These are phyloP conservation scores for Nidula niveotomentosa DNA, from an alignment of 1,284 basidiomycete species.

Conservation along the genomic window DNA sequence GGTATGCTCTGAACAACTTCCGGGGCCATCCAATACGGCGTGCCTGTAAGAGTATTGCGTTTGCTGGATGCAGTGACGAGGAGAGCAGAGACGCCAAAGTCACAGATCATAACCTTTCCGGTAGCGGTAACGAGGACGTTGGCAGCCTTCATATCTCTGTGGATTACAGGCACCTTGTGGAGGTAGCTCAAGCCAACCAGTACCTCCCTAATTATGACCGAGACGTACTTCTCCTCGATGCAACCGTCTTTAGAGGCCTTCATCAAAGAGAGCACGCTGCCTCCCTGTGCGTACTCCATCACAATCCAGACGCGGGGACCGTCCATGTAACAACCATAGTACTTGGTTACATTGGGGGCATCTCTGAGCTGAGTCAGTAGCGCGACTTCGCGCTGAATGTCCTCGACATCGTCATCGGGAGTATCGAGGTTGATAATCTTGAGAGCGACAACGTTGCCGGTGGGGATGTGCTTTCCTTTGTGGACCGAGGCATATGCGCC, in stretches of 20 bases:
- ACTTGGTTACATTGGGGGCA: constrained; percentile 90
- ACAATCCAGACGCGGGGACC: constrained; percentile 98
- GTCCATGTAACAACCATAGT: constrained; percentile 95
- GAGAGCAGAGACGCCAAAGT: constrained; percentile 96
- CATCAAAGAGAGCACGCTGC: constrained; percentile 91
- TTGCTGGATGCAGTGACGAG: constrained; percentile 87
- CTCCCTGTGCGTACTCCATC: constrained; percentile 98
- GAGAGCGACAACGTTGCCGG: constrained; percentile 88
- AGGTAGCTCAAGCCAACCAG: constrained; percentile 85
- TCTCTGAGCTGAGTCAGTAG: constrained; percentile 89
- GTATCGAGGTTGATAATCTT: constrained; percentile 99
- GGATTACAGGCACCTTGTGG: constrained; percentile 93
- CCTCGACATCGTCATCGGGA: constrained; percentile 93
- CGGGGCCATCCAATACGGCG: constrained; percentile 99
- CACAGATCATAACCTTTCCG: constrained; percentile 91
- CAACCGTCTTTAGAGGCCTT: constrained; percentile 80
- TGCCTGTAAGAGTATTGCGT: constrained; percentile 93
- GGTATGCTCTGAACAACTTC: constrained; percentile 91
- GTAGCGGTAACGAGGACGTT: constrained; percentile 89
- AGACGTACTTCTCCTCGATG: constrained; percentile 89
- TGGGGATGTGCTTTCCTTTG: constrained; percentile 83
- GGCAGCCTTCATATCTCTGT: constrained; percentile 96
- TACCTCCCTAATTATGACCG: constrained; percentile 88
- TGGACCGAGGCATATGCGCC: constrained; percentile 97
- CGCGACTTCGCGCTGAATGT: constrained; percentile 96